Evolutionary conservation across 116 monocot species (phyloP), one percentile per base, ranked within the genome.

Genomic region (Iris pallida): DNA sequence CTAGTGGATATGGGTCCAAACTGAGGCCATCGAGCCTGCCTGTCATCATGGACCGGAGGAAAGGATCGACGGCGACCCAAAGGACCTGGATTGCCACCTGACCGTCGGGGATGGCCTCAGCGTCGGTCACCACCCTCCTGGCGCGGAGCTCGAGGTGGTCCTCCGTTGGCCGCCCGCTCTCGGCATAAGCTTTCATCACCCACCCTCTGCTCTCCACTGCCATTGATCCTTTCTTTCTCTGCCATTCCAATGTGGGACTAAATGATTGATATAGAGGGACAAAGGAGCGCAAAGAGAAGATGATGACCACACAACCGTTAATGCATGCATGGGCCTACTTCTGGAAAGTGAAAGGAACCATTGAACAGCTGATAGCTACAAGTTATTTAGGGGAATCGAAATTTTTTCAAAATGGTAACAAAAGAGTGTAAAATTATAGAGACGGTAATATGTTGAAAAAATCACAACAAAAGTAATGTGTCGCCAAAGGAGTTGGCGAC

Each of bases 41-140:
- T 11, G 64, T 64, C 64, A 64, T 64, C 5, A 46, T 42, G 47
- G 64, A 64, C n/a, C 47, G 64, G 64, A 64, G 64, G 16, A 46
- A 64, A 16, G 64, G 64, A 14, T 64, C 64, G 4, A 64, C 45
- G 0, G 64, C 47, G 45, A 64, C 47, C 44, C n/a, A 64, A 15
- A 64, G 20, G 9, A 64, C 64, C 64, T 64, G 42, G 16, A 64
- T 7, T 16, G 15, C 42, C 2, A 47, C 64, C 14, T 64, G 64
- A 15, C 64, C 64, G 3, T 15, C 8, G 6, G 64, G 47, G 47
- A 64, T 64, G 47, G 3, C 0, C 42, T 64, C 64, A 0, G 42
- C 15, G 10, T 64, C 47, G 4, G 47, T 8, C 2, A 46, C 45
- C 45, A 47, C 45, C 17, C 17, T 64, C 1, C 16, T 8, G 5